Percentiles rank a stretch among this genome's conserved stretches.
phyloP scores from a whole-genome alignment of 2,329 filamentous ascomycete species.

The Colletotrichum camelliae region DNA sequence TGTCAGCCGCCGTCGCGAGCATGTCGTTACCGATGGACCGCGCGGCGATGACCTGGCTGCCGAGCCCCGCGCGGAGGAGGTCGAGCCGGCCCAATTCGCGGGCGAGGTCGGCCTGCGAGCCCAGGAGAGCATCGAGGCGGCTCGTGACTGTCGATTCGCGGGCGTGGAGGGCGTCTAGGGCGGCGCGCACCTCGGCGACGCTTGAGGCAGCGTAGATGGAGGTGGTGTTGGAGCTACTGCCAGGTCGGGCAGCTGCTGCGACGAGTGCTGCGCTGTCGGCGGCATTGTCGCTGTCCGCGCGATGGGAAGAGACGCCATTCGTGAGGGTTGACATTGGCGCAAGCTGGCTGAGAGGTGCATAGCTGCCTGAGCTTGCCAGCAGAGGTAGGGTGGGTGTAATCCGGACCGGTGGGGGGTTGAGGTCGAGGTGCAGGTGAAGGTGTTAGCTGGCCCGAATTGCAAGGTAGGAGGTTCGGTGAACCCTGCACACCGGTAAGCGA shows the following conservation, averaged over 20 bases:
- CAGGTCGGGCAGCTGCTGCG: neutral
- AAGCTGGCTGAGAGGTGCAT: constrained; percentile 46
- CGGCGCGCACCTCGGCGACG: constrained; percentile 79
- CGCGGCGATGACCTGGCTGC: constrained; percentile 83
- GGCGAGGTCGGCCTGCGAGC: constrained; percentile 84
- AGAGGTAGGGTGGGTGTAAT: constrained; percentile 15
- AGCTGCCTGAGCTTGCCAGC: constrained; percentile 36
- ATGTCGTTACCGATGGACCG: constrained; percentile 87
- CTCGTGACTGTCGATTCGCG: constrained; percentile 78
- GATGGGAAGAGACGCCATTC: constrained; percentile 47
- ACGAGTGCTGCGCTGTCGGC: constrained; percentile 21
- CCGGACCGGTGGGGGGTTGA: constrained; percentile 16
- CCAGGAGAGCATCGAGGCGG: constrained; percentile 77
- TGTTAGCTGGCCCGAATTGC: constrained; percentile 22
- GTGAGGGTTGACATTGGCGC: constrained; percentile 52
- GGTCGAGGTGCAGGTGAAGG: constrained; percentile 14
- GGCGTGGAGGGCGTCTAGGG: constrained; percentile 75
- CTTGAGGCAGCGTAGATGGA: constrained; percentile 73
- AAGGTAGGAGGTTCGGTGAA: constrained; percentile 18
- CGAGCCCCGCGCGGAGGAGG: constrained; percentile 85
- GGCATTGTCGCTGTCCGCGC: constrained; percentile 34
- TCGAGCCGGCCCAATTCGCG: constrained; percentile 89
- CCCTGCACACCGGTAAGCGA: constrained; percentile 21
- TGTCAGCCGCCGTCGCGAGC: constrained; percentile 85
- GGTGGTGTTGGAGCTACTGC: constrained; percentile 14